Base-by-base conservation (phyloP, 129 eudicot genomes). In the Chrysanthemum makinoi region DNA sequence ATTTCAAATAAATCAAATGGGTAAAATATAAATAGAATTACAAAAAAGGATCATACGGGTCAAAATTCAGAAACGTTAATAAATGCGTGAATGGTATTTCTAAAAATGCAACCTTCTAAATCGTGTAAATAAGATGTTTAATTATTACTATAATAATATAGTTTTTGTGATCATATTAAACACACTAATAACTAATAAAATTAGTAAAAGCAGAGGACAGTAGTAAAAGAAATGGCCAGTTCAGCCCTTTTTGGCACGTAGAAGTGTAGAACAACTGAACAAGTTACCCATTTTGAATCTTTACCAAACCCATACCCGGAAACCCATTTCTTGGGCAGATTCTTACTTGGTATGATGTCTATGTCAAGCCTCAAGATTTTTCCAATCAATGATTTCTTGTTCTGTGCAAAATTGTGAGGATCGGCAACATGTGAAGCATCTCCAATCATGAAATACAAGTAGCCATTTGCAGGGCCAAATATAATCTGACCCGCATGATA, bases 401-500 rank as follows among this genome's bases (percentile, higher is more conserved):
- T 89, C 61, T 92, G 98, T 20, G 98, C 78, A 70, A 92, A 92
- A 72, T 89, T 92, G 69, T 83, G 77, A 1, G 95, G 95, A 75
- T 85, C 98, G 0, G 80, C 78, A 30, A 39, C 66, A 56, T 83
- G 74, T 18, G 91, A 94, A 57, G 88, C 96, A 70, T 89, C 98
- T 18, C 96, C 98, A 75, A 83, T 85, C 88, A 80, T 86, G 72
- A 86, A 80, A 84, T 92, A 92, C 78, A 92, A 65, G 81, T 84
- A 82, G 49, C 91, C 91, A 79, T 92, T 96, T 48, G 58, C 46
- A 6, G 95, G 89, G 64, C 96, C 95, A 70, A 92, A 83, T 43
- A 92, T 86, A 74, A 92, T 86, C 50, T 92, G 98, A 17, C 98
- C 96, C 9, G 75, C 95, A 65, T 89, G 96, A 78, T 83, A 86